Percentiles rank a stretch among this genome's conserved stretches.
Conservation (phyloP, 805 yeast species). For the Huiozyma naganishii region DNA sequence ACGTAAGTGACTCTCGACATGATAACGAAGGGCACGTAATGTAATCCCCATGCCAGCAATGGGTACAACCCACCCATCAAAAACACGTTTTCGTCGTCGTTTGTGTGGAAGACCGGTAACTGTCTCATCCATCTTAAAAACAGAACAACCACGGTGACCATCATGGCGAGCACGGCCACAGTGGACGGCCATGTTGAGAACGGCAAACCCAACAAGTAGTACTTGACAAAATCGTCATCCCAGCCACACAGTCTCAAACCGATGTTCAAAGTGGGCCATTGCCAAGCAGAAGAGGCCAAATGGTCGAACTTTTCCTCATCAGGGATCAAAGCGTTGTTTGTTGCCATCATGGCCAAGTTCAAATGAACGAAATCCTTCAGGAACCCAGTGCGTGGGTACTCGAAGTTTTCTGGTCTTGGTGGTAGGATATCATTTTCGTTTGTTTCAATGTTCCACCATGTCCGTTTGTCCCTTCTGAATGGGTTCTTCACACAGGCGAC, state of each 20-base stretch:
- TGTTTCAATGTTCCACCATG: constrained; percentile 81
- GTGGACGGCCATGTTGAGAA: constrained; percentile 71
- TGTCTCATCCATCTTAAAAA: constrained; percentile 64
- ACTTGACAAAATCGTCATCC: constrained; percentile 50
- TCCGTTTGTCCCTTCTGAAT: constrained; percentile 64
- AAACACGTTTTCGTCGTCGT: constrained; percentile 39
- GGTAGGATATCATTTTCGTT: constrained; percentile 56
- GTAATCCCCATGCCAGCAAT: constrained; percentile 83
- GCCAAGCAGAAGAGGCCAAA: constrained; percentile 72
- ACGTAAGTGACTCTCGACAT: constrained; percentile 97
- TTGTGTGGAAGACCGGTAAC: constrained; percentile 31
- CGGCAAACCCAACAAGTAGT: constrained; percentile 67
- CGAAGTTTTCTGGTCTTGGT: constrained; percentile 31
- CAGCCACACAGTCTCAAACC: constrained; percentile 77
- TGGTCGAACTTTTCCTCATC: constrained; percentile 65
- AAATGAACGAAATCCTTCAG: constrained; percentile 64
- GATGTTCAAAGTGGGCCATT: constrained; percentile 71
- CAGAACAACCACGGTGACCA: constrained; percentile 35
- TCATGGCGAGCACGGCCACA: constrained; percentile 45
- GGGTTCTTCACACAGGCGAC: constrained; percentile 57
- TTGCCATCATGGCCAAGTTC: constrained; percentile 86
- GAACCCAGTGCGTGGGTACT: constrained; percentile 60
- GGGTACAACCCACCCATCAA: constrained; percentile 69
- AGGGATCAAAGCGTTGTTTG: constrained; percentile 75
- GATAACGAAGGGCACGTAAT: constrained; percentile 75